phyloP scores from a whole-genome alignment of 2,329 filamentous ascomycete species.

The Gnomoniopsis smithogilvyi region DNA sequence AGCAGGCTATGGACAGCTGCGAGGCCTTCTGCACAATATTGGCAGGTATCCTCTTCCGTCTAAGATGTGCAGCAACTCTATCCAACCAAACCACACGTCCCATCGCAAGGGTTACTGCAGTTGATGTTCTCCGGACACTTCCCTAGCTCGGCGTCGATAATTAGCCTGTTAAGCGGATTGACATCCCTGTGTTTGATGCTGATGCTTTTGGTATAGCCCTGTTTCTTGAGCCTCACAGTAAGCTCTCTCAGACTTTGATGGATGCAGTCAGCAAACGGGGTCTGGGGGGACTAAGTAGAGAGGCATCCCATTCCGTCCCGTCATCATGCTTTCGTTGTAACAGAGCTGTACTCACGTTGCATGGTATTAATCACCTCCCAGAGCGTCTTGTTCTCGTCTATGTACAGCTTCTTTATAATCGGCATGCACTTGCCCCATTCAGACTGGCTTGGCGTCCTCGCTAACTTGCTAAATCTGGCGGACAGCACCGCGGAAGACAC shows the following conservation, averaged over 20 bases:
- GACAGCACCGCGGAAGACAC: too few relatives aligned
- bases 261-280: slow-evolving; percentile 8
- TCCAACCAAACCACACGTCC: slow-evolving; percentile 16
- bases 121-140: slow-evolving; percentile 8
- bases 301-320: background rate
- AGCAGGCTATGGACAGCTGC: background rate
- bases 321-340: slow-evolving; percentile 19
- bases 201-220: slow-evolving; percentile 19
- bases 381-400: slow-evolving; percentile 20
- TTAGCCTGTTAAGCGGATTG: slow-evolving; percentile 10
- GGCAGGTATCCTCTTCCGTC: slow-evolving; percentile 12
- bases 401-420: slow-evolving; percentile 19
- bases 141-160: slow-evolving; percentile 15
- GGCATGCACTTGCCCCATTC: slow-evolving; percentile 20
- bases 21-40: slow-evolving; percentile 5
- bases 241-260: slow-evolving; percentile 9
- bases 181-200: slow-evolving; percentile 17
- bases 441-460: slow-evolving; percentile 16
- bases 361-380: slow-evolving; percentile 21
- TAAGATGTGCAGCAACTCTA: slow-evolving; percentile 15
- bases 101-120: slow-evolving; percentile 14
- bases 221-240: slow-evolving; percentile 18
- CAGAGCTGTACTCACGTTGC: slow-evolving; percentile 19
- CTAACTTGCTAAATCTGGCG: background rate
- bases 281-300: background rate